These are phyloP conservation scores for Thelephora terrestris DNA, from an alignment of 1,284 basidiomycete genomes.

Conservation along the genomic window DNA sequence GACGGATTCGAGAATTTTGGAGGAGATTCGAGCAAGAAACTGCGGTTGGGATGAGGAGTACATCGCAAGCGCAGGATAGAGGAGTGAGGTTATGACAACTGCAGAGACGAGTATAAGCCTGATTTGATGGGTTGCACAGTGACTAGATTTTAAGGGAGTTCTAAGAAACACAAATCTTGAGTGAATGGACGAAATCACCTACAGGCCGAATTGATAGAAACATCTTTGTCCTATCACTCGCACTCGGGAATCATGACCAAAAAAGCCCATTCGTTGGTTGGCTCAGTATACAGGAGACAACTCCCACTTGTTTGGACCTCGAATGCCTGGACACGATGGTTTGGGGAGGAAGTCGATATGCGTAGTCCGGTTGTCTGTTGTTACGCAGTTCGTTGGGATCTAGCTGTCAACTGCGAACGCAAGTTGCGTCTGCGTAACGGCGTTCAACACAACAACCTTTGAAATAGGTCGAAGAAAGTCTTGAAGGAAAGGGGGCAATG, in stretches of 20 bases:
- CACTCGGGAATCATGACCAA: not conserved
- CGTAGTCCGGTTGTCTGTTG: no score
- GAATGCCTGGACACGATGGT: no score
- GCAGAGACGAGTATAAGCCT: slow-evolving; percentile 89
- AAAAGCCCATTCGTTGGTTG: no score
- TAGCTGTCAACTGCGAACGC: no score
- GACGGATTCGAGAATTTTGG: slow-evolving; percentile 48
- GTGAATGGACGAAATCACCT: slow-evolving; percentile 23
- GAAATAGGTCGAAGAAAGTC: no score
- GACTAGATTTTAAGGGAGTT: slow-evolving; percentile 30
- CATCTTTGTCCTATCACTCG: slow-evolving; percentile 34
- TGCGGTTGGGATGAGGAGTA: slow-evolving; percentile 66
- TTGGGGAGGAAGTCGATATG: no score
- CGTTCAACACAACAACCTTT: no score
- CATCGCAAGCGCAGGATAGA: slow-evolving; percentile 84
- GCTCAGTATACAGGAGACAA: no score
- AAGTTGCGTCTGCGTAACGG: no score
- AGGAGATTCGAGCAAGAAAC: slow-evolving; percentile 46
- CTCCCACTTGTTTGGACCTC: no score
- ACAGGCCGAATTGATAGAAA: slow-evolving; percentile 70
- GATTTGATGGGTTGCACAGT: slow-evolving; percentile 86
- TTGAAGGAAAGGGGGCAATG: no score
- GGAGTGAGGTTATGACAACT: slow-evolving; percentile 91
- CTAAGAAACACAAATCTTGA: slow-evolving; percentile 2
- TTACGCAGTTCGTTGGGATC: no score